A percentile compares a stretch with the other conserved stretches of the same genome.
Evolutionary conservation across 129 eudicot species (phyloP).

Genomic region (Daucus carota): DH1_v3.0 NC_030382.2:43409001-43409500

Average conservation of each 20-base stretch:
- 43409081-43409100: constrained; percentile 39
- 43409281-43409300: constrained; percentile 72
- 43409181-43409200: constrained; percentile 21
- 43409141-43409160: constrained; percentile 11
- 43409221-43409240: constrained; percentile 38
- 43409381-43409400: constrained; percentile 55
- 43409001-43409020: constrained; percentile 36
- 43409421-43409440: background rate
- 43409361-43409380: constrained; percentile 38
- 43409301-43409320: constrained; percentile 96
- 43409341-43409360: constrained; percentile 53
- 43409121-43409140: constrained; percentile 60
- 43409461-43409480: background rate
- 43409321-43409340: constrained; percentile 73
- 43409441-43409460: background rate
- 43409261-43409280: constrained; percentile 84
- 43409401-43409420: constrained; percentile 84
- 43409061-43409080: constrained; percentile 37
- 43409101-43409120: constrained; percentile 43
- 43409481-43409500: background rate
- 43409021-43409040: constrained; percentile 31
- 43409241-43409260: constrained; percentile 81
- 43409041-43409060: constrained; percentile 44
- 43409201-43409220: constrained; percentile 47
- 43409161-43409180: constrained; percentile 30